Percentiles rank a stretch among this genome's conserved stretches.
phyloP scores from a whole-genome alignment of 306 rosid species.

The Geum urbanum region DNA sequence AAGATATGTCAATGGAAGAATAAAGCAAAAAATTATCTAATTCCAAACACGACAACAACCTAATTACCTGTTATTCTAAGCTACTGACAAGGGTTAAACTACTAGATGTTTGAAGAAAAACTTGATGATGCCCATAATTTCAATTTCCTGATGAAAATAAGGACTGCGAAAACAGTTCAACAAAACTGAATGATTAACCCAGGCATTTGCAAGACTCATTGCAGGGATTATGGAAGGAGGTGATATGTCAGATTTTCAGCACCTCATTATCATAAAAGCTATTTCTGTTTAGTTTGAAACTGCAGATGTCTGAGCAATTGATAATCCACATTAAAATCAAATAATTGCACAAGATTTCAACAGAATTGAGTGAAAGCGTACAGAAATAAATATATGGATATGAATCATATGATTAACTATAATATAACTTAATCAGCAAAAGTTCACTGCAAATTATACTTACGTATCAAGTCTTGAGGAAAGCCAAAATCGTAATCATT shows the following conservation, averaged over 20 bases:
- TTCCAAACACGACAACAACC: not conserved
- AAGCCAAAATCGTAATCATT: conserved; percentile 82
- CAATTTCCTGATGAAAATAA: not conserved
- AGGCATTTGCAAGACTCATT: not conserved
- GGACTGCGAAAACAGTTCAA: not conserved
- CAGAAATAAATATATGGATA: too few relatives aligned
- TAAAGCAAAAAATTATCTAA: not conserved
- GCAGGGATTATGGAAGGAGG: not conserved
- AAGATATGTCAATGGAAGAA: conserved; percentile 14
- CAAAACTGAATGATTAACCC: not conserved
- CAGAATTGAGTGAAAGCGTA: not conserved
- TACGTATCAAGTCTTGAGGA: conserved; percentile 83
- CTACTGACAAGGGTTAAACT: not conserved
- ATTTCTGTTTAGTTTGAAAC: not conserved
- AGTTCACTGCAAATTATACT: conserved; percentile 36
- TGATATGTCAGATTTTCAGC: too few relatives aligned
- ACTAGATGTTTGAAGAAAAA: not conserved
- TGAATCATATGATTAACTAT: too few relatives aligned
- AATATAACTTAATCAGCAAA: conserved; percentile 1
- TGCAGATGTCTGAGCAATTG: not conserved
- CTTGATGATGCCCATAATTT: not conserved
- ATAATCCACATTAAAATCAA: too few relatives aligned
- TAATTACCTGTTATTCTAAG: not conserved
- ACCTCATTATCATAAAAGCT: not conserved
- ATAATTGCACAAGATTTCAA: too few relatives aligned